Evolutionary conservation across 2,329 filamentous ascomycete species (phyloP), one percentile per base, ranked within the genome.

Genomic region (Ceratocystis papillata): DNA sequence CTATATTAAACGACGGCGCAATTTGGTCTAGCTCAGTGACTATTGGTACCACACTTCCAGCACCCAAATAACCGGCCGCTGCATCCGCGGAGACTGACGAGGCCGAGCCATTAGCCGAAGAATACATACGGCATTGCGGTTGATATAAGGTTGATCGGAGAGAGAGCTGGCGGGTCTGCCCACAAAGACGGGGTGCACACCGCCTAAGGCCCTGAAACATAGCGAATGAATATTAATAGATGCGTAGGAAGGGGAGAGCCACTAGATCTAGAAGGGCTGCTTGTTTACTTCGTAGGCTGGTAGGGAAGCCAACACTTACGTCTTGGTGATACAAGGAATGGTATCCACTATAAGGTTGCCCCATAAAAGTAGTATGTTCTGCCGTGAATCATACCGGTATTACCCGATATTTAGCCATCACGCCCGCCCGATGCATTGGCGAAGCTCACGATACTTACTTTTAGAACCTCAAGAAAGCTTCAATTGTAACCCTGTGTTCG

Each of bases 1-100:
- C 79, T 30, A 99, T 80, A 73, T 92, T 89, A 71, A 99, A 96
- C 57, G 89, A 87, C n/a, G 94, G 94, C 2, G 92, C 88, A 69
- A 97, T 84, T 71, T 83, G 87, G 75, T 99, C 94, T 68, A 99
- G 78, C 75, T 99, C 92, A 71, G 76, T 76, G 73, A 83, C 74
- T 73, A 88, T 79, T 12, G 82, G 80, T 30, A 79, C 79, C 66
- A 84, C 73, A 73, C 60, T 74, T 73, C 25, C 62, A 67, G 72
- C 73, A 7, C 71, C 59, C 28, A 73, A 66, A 17, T 17, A 30
- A 53, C 70, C 71, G 67, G 70, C 70, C 63, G 69, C 68, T 44
- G 72, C 67, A 1, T 63, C 66, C 20, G 72, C 68, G n/a, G 62
- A 45, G 1, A 30, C 25, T 2, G 64, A 6, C 15, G 57, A 48